These are phyloP conservation scores for Arthrobotrys megalospora DNA, from an alignment of 2,329 filamentous ascomycete species.

Conservation along the genomic window DNA sequence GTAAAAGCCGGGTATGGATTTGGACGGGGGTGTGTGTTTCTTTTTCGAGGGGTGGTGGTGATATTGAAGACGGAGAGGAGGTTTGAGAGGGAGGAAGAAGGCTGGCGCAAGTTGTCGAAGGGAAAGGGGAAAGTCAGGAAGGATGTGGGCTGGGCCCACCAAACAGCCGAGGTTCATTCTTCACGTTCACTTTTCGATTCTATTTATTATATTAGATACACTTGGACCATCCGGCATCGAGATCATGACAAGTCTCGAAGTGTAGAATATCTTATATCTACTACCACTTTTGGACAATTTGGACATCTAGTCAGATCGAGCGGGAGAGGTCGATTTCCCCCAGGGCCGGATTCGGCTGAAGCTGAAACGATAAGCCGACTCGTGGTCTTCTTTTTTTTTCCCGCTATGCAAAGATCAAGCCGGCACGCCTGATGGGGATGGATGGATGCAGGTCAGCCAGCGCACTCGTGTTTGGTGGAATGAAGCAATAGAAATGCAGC, in stretches of 20 bases:
- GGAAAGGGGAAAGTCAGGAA: neutral
- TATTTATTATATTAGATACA: no score
- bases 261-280: no score
- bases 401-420: slow-evolving; percentile 38
- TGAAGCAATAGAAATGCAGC: neutral
- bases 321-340: neutral
- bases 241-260: no score
- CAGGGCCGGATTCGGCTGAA: slow-evolving; percentile 1
- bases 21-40: slow-evolving; percentile 1
- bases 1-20: neutral
- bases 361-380: neutral
- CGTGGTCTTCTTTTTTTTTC: neutral
- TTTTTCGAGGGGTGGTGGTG: neutral
- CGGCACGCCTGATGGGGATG: slow-evolving; percentile 25
- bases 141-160: neutral
- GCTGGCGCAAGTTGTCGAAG: slow-evolving; percentile 21
- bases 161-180: slow-evolving; percentile 58
- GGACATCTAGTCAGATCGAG: neutral
- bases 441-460: neutral
- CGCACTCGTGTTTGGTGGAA: neutral
- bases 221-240: no score
- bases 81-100: slow-evolving; percentile 2
- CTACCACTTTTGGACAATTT: no score
- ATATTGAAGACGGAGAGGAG: slow-evolving; percentile 13
- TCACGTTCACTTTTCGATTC: slow-evolving; percentile 16